Evolutionary conservation across 208 protist species (phyloP).

Genomic region (Crithidia bombi): DNA sequence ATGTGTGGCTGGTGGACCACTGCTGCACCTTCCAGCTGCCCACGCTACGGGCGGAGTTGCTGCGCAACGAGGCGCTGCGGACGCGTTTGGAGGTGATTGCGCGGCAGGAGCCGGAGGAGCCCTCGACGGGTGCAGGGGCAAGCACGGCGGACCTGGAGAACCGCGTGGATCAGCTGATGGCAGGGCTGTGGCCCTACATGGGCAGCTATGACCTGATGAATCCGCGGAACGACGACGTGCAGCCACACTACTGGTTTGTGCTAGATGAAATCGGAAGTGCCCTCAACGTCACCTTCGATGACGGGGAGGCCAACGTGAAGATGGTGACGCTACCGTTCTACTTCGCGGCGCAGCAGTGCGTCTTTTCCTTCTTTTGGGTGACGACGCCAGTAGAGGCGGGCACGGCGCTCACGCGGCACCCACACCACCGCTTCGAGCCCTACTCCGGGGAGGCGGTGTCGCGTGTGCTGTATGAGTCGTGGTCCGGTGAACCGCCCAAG

Average conservation of each 20-base stretch:
- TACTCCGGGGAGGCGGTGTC: conserved; percentile 26
- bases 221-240: conserved; percentile 19
- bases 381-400: conserved; percentile 45
- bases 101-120: conserved; percentile 20
- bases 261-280: conserved; percentile 65
- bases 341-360: conserved; percentile 46
- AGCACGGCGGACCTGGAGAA: not conserved
- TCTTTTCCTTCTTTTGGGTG: conserved; percentile 61
- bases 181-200: conserved; percentile 47
- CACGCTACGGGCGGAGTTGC: conserved; percentile 40
- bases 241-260: conserved; percentile 45
- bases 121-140: not conserved
- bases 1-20: conserved; percentile 70
- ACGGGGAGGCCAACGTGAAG: conserved; percentile 42
- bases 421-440: conserved; percentile 34
- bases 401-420: conserved; percentile 29
- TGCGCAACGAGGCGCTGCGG: conserved; percentile 36
- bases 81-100: conserved; percentile 40
- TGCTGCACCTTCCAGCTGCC: conserved; percentile 51
- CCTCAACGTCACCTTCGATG: conserved; percentile 32
- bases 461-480: conserved; percentile 39
- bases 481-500: conserved; percentile 18
- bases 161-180: conserved; percentile 12
- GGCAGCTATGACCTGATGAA: conserved; percentile 37
- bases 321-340: conserved; percentile 52